phyloP scores from a whole-genome alignment of 2,329 filamentous ascomycete species.

The Fusarium sp. region DNA sequence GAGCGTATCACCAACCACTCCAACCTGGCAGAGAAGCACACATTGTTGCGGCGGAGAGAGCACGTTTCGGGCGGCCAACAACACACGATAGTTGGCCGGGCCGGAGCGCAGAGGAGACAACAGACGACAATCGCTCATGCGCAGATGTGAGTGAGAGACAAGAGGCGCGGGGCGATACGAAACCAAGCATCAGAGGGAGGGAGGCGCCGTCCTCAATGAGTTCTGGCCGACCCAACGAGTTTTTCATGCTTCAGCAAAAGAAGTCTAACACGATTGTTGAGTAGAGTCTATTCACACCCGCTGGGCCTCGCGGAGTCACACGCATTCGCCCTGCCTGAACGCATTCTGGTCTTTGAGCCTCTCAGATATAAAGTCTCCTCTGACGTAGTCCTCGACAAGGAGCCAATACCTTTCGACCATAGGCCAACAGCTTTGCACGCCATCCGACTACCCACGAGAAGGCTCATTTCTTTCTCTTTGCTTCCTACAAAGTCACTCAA shows the following conservation, averaged over 20 bases:
- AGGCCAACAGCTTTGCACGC: slow-evolving; percentile 31
- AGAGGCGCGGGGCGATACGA: not conserved
- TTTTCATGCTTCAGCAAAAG: slow-evolving; percentile 19
- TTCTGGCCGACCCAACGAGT: slow-evolving; percentile 20
- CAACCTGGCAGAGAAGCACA: not conserved
- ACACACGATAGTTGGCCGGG: not conserved
- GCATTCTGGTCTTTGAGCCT: not conserved
- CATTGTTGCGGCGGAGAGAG: not conserved
- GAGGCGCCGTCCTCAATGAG: slow-evolving; percentile 40
- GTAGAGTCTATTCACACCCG: slow-evolving; percentile 13
- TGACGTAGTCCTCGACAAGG: not conserved
- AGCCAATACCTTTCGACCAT: slow-evolving; percentile 4
- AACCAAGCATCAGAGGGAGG: slow-evolving; percentile 23
- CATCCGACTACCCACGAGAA: slow-evolving; percentile 15
- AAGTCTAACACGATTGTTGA: slow-evolving; percentile 31
- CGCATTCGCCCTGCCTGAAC: not conserved
- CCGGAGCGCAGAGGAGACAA: not conserved
- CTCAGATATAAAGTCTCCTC: slow-evolving; percentile 1
- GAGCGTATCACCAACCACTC: not conserved
- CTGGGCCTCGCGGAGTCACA: slow-evolving; percentile 1
- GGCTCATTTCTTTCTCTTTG: slow-evolving; percentile 15
- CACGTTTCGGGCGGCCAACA: not conserved
- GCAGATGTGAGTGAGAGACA: not conserved
- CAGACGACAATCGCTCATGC: not conserved
- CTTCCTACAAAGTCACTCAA: not conserved